A percentile compares a stretch with the other conserved stretches of the same genome.
phyloP scores from a whole-genome alignment of 2,329 filamentous ascomycete genomes.

The Fusarium denticulatum region DNA sequence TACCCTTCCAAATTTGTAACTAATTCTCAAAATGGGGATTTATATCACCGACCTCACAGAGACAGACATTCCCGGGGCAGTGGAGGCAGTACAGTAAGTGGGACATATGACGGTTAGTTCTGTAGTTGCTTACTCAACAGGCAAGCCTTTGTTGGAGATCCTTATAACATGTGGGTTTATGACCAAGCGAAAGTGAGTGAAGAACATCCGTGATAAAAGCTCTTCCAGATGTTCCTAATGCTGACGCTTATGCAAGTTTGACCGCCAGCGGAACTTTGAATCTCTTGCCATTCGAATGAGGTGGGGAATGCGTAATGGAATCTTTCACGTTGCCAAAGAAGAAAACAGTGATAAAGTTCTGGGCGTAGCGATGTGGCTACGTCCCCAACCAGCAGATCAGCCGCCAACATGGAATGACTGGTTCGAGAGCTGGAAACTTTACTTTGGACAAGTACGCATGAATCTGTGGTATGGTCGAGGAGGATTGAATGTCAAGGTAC shows the following conservation, averaged over 20 bases:
- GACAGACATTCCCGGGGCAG: slow-evolving; percentile 69
- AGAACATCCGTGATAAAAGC: too few species aligned
- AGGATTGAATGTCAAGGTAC: slow-evolving; percentile 69
- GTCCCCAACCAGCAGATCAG: slow-evolving; percentile 59
- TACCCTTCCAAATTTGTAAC: not conserved
- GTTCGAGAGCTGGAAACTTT: slow-evolving; percentile 72
- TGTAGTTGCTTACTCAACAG: slow-evolving; percentile 9
- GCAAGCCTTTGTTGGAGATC: slow-evolving; percentile 72
- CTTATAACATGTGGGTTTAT: slow-evolving; percentile 74
- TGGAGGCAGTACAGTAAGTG: slow-evolving; percentile 68
- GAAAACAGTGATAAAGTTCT: slow-evolving; percentile 64
- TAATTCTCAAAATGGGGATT: slow-evolving; percentile 55
- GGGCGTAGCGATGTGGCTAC: slow-evolving; percentile 78
- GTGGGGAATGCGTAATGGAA: slow-evolving; percentile 75
- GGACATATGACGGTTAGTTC: not conserved
- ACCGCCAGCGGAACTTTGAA: slow-evolving; percentile 66
- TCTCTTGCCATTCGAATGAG: slow-evolving; percentile 72
- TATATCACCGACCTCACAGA: slow-evolving; percentile 65
- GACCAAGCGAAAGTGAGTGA: slow-evolving; percentile 60
- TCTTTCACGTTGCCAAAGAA: slow-evolving; percentile 77
- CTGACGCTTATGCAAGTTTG: slow-evolving; percentile 57
- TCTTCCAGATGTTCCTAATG: accelerated
- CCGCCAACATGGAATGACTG: slow-evolving; percentile 70
- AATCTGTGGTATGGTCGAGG: slow-evolving; percentile 76
- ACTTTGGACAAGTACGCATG: slow-evolving; percentile 71